These are phyloP conservation scores for Ramularia collo-cygni DNA, from an alignment of 2,329 filamentous ascomycete species.

Conservation along the genomic window DNA sequence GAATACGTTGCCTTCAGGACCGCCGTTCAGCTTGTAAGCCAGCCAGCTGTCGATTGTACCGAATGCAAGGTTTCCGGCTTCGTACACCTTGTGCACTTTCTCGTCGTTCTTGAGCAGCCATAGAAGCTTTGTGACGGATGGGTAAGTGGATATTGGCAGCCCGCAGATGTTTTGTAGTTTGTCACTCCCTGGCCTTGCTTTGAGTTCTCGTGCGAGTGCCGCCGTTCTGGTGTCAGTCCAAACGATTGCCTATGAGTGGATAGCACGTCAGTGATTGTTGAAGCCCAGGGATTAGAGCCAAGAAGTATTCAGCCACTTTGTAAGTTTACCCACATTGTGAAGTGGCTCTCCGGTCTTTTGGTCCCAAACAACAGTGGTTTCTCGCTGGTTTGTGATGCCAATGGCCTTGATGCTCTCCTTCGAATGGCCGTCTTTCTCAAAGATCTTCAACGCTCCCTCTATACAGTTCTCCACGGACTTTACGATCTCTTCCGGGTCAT, in stretches of 20 bases:
- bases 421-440: slow-evolving; percentile 60
- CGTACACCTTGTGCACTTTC: slow-evolving; percentile 65
- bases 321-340: slow-evolving; percentile 51
- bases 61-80: slow-evolving; percentile 73
- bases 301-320: too few relatives aligned
- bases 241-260: slow-evolving; percentile 55
- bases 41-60: slow-evolving; percentile 88
- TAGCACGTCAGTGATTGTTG: too few relatives aligned
- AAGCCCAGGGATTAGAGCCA: too few relatives aligned
- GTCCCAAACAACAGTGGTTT: slow-evolving; percentile 84
- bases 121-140: slow-evolving; percentile 77
- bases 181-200: slow-evolving; percentile 59
- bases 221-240: slow-evolving; percentile 84
- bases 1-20: slow-evolving; percentile 55
- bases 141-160: slow-evolving; percentile 80
- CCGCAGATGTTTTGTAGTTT: slow-evolving; percentile 65
- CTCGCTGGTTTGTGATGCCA: slow-evolving; percentile 85
- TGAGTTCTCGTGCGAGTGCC: slow-evolving; percentile 69
- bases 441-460: slow-evolving; percentile 64
- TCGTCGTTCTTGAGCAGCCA: slow-evolving; percentile 73
- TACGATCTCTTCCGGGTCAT: slow-evolving; percentile 72
- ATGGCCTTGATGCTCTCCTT: slow-evolving; percentile 65
- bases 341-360: slow-evolving; percentile 70
- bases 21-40: slow-evolving; percentile 74
- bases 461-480: slow-evolving; percentile 72